phyloP scores from a whole-genome alignment of 441 rosid species.

The Populus hybrid region DNA sequence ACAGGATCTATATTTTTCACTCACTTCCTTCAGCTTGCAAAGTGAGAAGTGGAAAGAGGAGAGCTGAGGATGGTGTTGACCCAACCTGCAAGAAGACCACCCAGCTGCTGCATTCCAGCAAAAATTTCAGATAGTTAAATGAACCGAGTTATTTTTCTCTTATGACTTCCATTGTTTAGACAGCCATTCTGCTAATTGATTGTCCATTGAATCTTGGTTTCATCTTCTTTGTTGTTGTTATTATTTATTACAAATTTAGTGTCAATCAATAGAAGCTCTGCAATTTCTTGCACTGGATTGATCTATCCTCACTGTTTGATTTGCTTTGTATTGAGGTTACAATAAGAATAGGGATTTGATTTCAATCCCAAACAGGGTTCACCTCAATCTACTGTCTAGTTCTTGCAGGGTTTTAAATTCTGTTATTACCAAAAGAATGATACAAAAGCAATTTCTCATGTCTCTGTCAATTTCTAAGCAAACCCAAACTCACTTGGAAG shows the following conservation, averaged over 20 bases:
- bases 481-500: too few relatives aligned
- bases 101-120: constrained; percentile 13
- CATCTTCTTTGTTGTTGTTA: neutral
- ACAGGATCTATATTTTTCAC: neutral
- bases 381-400: neutral
- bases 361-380: too few relatives aligned
- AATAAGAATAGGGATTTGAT: too few relatives aligned
- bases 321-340: neutral
- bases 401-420: neutral
- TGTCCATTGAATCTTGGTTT: neutral
- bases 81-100: constrained; percentile 16
- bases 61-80: constrained; percentile 12
- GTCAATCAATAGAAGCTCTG: neutral
- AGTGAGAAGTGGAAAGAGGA: constrained; percentile 20
- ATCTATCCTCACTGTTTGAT: too few relatives aligned
- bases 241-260: too few relatives aligned
- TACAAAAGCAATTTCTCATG: too few relatives aligned
- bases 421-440: too few relatives aligned
- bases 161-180: neutral
- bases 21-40: constrained; percentile 8
- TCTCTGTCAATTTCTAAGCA: neutral
- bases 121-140: constrained; percentile 27
- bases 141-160: too few relatives aligned
- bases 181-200: neutral
- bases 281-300: too few relatives aligned